phyloP scores from a whole-genome alignment of 139 green algal species.

The Chlorella vulgaris region DNA sequence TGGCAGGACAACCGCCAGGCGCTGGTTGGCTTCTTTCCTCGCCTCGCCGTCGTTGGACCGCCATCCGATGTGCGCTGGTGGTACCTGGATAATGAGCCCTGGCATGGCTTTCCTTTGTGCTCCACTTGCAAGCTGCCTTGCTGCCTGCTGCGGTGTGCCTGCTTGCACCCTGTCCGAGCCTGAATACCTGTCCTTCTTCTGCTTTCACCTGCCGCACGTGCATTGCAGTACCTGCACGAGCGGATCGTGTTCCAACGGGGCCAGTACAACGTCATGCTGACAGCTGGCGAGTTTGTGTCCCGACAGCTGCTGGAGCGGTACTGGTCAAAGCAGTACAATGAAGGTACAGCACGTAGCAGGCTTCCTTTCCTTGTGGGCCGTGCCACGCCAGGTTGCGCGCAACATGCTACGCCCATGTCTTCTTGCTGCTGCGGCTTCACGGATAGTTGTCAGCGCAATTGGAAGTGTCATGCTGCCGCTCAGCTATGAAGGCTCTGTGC shows the following conservation, averaged over 20 bases:
- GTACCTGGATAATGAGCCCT: not conserved
- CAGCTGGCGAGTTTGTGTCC: not conserved
- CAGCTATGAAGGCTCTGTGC: no score
- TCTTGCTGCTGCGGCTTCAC: not conserved
- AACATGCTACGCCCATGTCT: no score
- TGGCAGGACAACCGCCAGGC: slow-evolving; percentile 18
- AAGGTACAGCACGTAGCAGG: not conserved
- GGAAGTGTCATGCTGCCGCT: no score
- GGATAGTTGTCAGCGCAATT: no score
- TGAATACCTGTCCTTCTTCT: not conserved
- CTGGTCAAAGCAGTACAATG: slow-evolving; percentile 6
- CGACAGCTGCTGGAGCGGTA: not conserved
- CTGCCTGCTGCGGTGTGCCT: no score
- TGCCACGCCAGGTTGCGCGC: no score
- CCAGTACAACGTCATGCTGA: not conserved
- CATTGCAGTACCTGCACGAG: slow-evolving; percentile 12
- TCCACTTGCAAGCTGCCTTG: no score
- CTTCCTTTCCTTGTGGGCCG: no score
- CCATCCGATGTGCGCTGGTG: not conserved
- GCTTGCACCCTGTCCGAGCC: no score
- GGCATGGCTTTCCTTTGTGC: no score
- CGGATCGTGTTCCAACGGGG: not conserved
- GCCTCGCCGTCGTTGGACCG: not conserved
- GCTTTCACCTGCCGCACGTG: not conserved
- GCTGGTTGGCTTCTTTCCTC: slow-evolving; percentile 15